Conservation (phyloP, 192 early-diverging fungal species). For the Entomortierella lignicola region DNA sequence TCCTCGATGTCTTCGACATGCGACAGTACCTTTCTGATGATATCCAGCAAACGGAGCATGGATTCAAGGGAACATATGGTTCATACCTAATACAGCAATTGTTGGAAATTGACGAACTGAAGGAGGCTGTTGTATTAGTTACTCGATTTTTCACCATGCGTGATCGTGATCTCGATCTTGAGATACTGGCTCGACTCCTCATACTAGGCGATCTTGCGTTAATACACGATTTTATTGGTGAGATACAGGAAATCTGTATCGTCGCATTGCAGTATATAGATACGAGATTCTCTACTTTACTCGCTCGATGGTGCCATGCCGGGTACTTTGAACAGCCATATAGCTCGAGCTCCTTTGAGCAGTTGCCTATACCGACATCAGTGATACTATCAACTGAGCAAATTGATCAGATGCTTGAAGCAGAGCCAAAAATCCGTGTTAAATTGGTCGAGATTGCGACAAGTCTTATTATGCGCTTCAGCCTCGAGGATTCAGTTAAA, state of each 20-base stretch:
- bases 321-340: neutral
- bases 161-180: neutral
- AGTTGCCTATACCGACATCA: neutral
- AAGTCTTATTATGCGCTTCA: neutral
- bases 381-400: neutral
- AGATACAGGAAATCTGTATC: neutral
- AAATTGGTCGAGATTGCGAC: neutral
- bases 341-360: neutral
- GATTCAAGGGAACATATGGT: neutral
- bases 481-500: neutral
- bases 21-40: neutral
- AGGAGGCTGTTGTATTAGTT: neutral
- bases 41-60: neutral
- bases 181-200: neutral
- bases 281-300: neutral
- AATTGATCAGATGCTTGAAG: neutral
- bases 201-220: neutral
- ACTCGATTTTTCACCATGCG: neutral
- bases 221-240: neutral
- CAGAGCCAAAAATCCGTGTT: neutral
- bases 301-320: neutral
- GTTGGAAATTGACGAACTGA: neutral
- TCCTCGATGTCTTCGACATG: neutral
- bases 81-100: neutral
- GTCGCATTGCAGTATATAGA: neutral